These are phyloP conservation scores for Pisolithus orientalis DNA, from an alignment of 768 basidiomycete genomes.

Conservation along the genomic window DNA sequence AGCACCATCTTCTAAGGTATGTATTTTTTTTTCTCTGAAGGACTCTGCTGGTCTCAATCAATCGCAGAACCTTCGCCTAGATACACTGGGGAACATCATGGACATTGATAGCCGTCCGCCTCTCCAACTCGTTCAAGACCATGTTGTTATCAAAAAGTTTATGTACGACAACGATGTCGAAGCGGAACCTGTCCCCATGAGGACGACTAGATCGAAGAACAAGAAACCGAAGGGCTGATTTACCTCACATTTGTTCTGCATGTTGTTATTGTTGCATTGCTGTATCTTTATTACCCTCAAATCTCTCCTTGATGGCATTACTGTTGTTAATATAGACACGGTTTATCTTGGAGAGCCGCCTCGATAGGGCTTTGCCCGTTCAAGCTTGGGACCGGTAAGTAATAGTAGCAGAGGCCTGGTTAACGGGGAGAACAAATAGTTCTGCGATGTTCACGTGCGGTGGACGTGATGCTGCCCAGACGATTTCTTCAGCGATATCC, in stretches of 20 bases:
- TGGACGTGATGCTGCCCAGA: constrained; percentile 91
- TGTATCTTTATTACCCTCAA: constrained; percentile 26
- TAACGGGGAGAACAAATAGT: constrained; percentile 68
- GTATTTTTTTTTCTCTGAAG: constrained; percentile 4
- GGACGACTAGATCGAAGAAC: constrained; percentile 52
- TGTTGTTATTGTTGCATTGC: constrained; percentile 19
- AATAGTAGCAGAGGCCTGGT: constrained; percentile 67
- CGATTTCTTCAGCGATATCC: constrained; percentile 96
- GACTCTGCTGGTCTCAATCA: constrained; percentile 2
- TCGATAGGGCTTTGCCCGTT: neutral
- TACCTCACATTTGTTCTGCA: constrained; percentile 4
- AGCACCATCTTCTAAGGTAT: constrained; percentile 60
- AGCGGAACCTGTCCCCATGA: constrained; percentile 25
- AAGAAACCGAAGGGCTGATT: constrained; percentile 40
- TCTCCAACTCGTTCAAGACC: constrained; percentile 54
- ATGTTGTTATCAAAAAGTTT: constrained; percentile 68
- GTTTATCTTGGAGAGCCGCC: neutral
- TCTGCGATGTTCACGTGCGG: constrained; percentile 90
- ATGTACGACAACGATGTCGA: constrained; percentile 71
- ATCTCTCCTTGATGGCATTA: neutral
- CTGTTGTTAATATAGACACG: neutral
- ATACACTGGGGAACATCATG: constrained; percentile 66
- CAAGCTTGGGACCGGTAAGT: constrained; percentile 40
- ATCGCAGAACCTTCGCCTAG: constrained; percentile 51
- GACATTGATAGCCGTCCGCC: constrained; percentile 48